Evolutionary conservation across 2,329 filamentous ascomycete genomes (phyloP).

Genomic region (Trichoderma sp.): DNA sequence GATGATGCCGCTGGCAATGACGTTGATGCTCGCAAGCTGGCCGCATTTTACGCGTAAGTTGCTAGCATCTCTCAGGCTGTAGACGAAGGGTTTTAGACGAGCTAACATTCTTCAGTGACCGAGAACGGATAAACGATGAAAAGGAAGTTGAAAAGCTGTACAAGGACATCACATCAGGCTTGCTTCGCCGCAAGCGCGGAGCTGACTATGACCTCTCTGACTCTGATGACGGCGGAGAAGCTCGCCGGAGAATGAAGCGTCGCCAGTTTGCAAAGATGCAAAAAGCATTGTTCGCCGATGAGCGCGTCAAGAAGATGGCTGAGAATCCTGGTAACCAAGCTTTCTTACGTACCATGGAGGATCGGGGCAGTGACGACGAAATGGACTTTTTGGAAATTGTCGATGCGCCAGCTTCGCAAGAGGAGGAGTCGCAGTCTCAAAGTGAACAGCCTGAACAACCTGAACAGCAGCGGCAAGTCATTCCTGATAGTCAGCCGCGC

Average conservation of each 20-base stretch:
- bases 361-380: slow-evolving; percentile 73
- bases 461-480: slow-evolving; percentile 38
- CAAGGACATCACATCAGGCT: slow-evolving; percentile 88
- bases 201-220: slow-evolving; percentile 85
- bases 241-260: slow-evolving; percentile 76
- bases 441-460: slow-evolving; percentile 29
- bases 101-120: slow-evolving; percentile 58
- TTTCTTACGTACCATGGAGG: slow-evolving; percentile 87
- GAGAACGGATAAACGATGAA: slow-evolving; percentile 77
- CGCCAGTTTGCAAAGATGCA: slow-evolving; percentile 90
- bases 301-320: slow-evolving; percentile 87
- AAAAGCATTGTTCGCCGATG: slow-evolving; percentile 82
- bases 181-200: slow-evolving; percentile 79
- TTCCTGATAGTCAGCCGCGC: slow-evolving; percentile 57
- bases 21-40: slow-evolving; percentile 78
- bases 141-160: slow-evolving; percentile 88
- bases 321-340: slow-evolving; percentile 86
- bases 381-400: slow-evolving; percentile 69
- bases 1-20: slow-evolving; percentile 77
- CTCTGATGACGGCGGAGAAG: slow-evolving; percentile 83
- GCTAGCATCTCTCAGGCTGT: neutral
- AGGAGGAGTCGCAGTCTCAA: slow-evolving; percentile 44
- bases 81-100: slow-evolving; percentile 13
- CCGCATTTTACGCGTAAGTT: slow-evolving; percentile 85
- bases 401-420: slow-evolving; percentile 33